Base-by-base conservation (phyloP, 345 rosid species). In the Cochlearia excelsa region DNA sequence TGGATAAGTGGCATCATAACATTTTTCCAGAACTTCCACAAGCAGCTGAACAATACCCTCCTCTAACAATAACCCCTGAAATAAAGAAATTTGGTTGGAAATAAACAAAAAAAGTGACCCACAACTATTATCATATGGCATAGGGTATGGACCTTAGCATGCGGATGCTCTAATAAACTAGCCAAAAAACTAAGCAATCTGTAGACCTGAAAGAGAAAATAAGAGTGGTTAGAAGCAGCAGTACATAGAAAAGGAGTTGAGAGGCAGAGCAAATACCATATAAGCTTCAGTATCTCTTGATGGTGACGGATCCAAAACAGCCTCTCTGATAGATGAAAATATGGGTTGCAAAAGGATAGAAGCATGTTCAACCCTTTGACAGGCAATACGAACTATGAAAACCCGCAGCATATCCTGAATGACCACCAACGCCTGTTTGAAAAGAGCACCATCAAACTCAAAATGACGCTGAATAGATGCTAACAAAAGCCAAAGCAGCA, bases 401-500 rank as follows among this genome's bases (percentile, higher is more conserved):
- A 93, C 88, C 63, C 95, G 80, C 72, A 93, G 89, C 94, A 93
- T 89, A 77, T 89, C 97, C 77, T 81, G 91, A 68, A 89, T 81
- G 73, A 93, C 97, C 51, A 75, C 85, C 78, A 87, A 74, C 37
- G 84, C 81, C 99, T 93, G 85, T 58, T 56, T 54, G 67, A 56
- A 62, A 54, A 33, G 40, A 43, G 55, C 52, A 70, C 38, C 53
- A 61, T 51, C 51, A 46, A 54, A 40, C 39, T 46, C 27, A 45
- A 65, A 49, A 40, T 74, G 48, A 71, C 54, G 27, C 35, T 40
- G 61, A 4, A 55, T 10, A 54, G 35, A 53, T 42, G 62, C 63
- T 54, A 59, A 72, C 45, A 69, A 65, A 48, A 42, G 51, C 41
- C 67, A 37, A 59, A 39, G 42, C 43, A 51, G 59, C 59, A 65